Evolutionary conservation across 352 stramenopile species (phyloP), one percentile per base, ranked within the genome.

Genomic region (Heterotrichella gracilis): DNA sequence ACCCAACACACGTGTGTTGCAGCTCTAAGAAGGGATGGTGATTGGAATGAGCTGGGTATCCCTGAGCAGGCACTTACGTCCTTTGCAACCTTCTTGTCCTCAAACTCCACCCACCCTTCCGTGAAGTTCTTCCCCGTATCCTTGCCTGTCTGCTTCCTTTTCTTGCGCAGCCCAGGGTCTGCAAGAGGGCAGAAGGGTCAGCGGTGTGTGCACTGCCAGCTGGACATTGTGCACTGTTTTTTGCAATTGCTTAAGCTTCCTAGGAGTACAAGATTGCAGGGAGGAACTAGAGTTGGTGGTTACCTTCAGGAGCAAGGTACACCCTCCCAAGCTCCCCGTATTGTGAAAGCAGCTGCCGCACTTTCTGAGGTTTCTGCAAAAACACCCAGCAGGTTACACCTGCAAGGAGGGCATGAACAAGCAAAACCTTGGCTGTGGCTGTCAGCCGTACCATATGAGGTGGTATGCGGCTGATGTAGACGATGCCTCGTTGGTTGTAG

Each of bases 21-120:
- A 68, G 64, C n/a, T 68, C 9, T 68, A 9, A 68, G 24, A 14
- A 9, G 20, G 20, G 64, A 9, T 14, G 9, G 24, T n/a, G 64
- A 9, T 17, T 19, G 20, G 9, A 68, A 9, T 19, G 20, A 68
- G 9, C 14, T 9, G 24, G 9, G 64, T 68, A 19, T 9, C 23
- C 9, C 97, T 97, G 69, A 97, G 80, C 73, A 83, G 82, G 70
- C 82, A 80, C 17, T 90, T 66, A 94, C 82, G 41, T 76, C 76
- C 71, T 94, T 96, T 20, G 92, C 92, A 25, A 94, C 79, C 68
- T 89, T 89, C 76, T 96, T 96, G 75, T 92, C 83, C 71, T 86
- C 85, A 72, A 96, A 98, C 78, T 99, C 92, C 69, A 97, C 82
- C 91, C 92, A 99, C 4, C 92, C 92, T 78, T 97, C 89, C 0